Evolutionary conservation across 2,329 filamentous ascomycete species (phyloP), one percentile per base, ranked within the genome.

Genomic region (Clathrospora elynae): DNA sequence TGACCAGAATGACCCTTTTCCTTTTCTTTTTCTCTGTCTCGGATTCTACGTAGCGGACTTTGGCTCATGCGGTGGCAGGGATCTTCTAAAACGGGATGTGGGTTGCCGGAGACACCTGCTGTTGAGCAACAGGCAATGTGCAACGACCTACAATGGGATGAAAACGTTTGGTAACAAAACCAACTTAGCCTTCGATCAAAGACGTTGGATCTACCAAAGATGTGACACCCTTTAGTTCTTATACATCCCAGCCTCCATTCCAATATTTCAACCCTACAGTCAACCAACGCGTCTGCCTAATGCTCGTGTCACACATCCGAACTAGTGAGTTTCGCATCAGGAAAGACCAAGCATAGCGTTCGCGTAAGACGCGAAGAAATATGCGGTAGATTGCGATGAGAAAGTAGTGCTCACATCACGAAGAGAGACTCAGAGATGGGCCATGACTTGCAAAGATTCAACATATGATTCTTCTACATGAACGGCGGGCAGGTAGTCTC

Each of bases 401-500:
- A n/a, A n/a, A n/a, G n/a, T n/a, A n/a, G n/a, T 24, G 22, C 22
- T 24, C 11, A 11, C 11, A 24, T 24, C 7, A 11, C 22, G 7
- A 24, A 11, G 11, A 24, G 22, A 24, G 6, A 11, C 22, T 24
- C 22, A 24, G 11, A 24, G 7, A 7, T 24, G 22, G 11, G 22
- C 7, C 22, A 7, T 26, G 34, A 23, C 19, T 26, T 20, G 24
- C 18, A 34, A 49, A 54, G 54, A 53, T 56, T 49, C 57, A 60
- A 61, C 53, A 35, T 39, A 51, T n/a, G 58, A 53, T 53, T 64
- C 59, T 57, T 64, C 34, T 57, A 58, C 51, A 52, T 49, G 40
- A 52, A n/a, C n/a, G n/a, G 53, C 41, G 29, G 24, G 49, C 38
- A 49, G 37, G 20, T 39, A 36, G 42, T 37, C 49, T 44, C 44